Evolutionary conservation across 2,329 filamentous ascomycete genomes (phyloP).

Genomic region (Fusarium pseudograminearum): DNA sequence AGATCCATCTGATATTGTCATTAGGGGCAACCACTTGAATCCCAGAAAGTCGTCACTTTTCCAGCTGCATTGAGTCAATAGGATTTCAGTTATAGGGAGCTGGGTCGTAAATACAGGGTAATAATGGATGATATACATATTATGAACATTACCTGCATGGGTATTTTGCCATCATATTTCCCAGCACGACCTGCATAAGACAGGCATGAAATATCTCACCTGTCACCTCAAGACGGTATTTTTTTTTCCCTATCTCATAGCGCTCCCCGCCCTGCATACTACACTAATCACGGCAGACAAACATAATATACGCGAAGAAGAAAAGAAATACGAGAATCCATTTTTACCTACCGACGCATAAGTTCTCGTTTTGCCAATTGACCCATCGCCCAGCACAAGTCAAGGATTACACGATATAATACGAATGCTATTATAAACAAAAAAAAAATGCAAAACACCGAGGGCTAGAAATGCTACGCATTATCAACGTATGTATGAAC

Average conservation of each 20-base stretch:
- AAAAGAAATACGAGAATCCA: conserved; percentile 20
- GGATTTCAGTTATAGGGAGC: neutral
- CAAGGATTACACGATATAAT: neutral
- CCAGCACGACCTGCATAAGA: conserved; percentile 12
- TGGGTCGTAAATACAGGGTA: neutral
- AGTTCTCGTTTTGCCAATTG: conserved; percentile 1
- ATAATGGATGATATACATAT: neutral
- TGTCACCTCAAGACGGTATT: neutral
- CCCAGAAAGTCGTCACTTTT: conserved; percentile 23
- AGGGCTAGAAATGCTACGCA: neutral
- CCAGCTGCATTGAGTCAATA: neutral
- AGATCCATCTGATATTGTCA: conserved; percentile 31
- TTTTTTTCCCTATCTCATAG: neutral
- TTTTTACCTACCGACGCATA: neutral
- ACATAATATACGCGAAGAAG: neutral
- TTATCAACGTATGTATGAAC: neutral
- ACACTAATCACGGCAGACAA: neutral
- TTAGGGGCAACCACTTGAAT: conserved; percentile 35
- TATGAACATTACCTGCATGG: neutral
- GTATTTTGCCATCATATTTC: conserved; percentile 1
- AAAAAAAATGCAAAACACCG: conserved; percentile 6
- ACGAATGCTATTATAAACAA: neutral
- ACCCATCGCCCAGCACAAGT: neutral
- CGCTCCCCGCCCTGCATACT: conserved; percentile 4
- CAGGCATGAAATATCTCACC: conserved; percentile 27